Conservation (phyloP, 345 rosid genomes). For the Arabis alpina region DNA sequence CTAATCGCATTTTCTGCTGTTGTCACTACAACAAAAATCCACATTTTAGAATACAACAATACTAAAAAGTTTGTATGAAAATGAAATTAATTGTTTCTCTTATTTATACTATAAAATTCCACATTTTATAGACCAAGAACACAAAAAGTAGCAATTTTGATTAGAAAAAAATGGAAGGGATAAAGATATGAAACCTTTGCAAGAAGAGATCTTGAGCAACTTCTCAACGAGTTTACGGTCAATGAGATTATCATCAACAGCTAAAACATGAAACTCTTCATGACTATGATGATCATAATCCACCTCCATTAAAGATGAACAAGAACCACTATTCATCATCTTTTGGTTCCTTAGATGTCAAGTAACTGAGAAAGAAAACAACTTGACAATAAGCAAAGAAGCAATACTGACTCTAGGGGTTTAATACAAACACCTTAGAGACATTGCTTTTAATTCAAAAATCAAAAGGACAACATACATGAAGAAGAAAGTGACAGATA, state of each 20-base stretch:
- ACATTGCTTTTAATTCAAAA: conserved; percentile 28
- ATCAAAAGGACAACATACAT: conserved; percentile 29
- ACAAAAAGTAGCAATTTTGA: background rate
- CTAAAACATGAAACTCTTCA: conserved; percentile 69
- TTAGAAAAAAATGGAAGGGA: background rate
- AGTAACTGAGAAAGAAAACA: conserved; percentile 26
- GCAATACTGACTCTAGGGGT: conserved; percentile 10
- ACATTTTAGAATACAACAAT: too few species aligned
- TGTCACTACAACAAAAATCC: conserved; percentile 57
- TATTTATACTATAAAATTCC: background rate
- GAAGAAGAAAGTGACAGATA: conserved; percentile 45
- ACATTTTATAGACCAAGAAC: background rate
- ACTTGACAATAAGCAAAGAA: conserved; percentile 31
- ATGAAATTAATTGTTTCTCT: too few species aligned
- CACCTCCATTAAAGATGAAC: conserved; percentile 41
- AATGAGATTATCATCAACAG: conserved; percentile 79
- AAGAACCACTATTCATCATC: conserved; percentile 39
- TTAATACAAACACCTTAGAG: conserved; percentile 9
- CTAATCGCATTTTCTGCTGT: conserved; percentile 77
- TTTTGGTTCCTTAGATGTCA: conserved; percentile 25
- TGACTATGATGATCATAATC: conserved; percentile 21
- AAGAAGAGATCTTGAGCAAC: conserved; percentile 69
- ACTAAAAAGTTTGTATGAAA: too few species aligned
- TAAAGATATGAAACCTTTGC: conserved; percentile 53
- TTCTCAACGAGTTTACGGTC: conserved; percentile 74